Base-by-base conservation (phyloP, 345 rosid genomes). In the Brassica cretica region DNA sequence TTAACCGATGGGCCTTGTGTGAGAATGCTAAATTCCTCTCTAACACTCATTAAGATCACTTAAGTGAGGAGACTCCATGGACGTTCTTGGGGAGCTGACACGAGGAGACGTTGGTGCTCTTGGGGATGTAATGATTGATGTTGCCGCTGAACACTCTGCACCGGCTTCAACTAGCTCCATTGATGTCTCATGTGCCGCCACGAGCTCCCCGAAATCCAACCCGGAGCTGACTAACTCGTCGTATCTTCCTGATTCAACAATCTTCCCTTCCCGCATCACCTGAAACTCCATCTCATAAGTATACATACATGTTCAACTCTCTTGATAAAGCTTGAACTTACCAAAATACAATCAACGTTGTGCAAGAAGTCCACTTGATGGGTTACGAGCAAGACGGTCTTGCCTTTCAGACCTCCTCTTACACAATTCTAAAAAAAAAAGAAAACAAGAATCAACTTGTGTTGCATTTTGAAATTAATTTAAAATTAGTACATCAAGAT, bases 351-450 rank as follows among this genome's bases (percentile, higher is more conserved):
- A 69, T 94, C 93, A 29, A 92, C 89, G 68, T 91, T 92, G 73
- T 89, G 91, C 85, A 94, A 84, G 88, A 94, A 94, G 83, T 94
- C 98, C 11, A 94, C 97, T 88, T 94, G 97, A 74, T 94, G 98
- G 2, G 97, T 94, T 49, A 94, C 98, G 11, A 92, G 97, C 77
- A 94, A 77, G 72, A 94, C 67, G 32, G 98, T 92, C 85, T 94
- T 94, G 76, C 85, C 89, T 79, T 86, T 92, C 33, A 94, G 81
- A 78, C 85, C 93, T 78, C 98, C 92, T 79, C 97, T 89, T 8
- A 92, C 89, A 73, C 98, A 94, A 82, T 94, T 86, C 98, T 94
- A 83, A 74, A 76, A 33, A 70, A 12, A 60, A 72, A 16, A 25
- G 6, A 32, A 63, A 61, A 39, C 64, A 62, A 27, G 30, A 68